Conservation (phyloP, 2,329 filamentous ascomycete genomes). For the Penicillium sp. region DNA sequence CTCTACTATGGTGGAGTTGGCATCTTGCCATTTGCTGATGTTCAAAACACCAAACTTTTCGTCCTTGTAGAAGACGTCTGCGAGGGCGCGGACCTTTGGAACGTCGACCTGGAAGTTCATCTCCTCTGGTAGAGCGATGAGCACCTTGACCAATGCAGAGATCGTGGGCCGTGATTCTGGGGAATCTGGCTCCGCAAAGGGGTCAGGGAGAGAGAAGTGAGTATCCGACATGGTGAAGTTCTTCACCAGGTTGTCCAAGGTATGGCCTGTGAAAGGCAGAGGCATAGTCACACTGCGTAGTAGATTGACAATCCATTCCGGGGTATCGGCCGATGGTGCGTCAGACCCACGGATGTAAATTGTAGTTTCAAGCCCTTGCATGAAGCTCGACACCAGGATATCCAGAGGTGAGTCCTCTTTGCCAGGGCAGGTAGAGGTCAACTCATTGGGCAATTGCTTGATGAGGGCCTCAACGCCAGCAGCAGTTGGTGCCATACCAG, state of each 20-base stretch:
- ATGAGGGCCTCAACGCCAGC: conserved; percentile 73
- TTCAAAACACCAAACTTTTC: conserved; percentile 80
- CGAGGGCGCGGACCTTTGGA: conserved; percentile 71
- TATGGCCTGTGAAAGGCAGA: conserved; percentile 78
- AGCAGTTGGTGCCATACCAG: conserved; percentile 65
- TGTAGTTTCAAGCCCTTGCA: conserved; percentile 75
- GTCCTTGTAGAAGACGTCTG: conserved; percentile 77
- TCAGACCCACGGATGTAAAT: conserved; percentile 82
- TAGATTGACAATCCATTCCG: conserved; percentile 79
- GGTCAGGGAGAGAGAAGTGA: conserved; percentile 81
- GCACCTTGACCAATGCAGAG: conserved; percentile 78
- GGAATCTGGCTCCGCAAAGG: conserved; percentile 72
- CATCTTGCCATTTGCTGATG: conserved; percentile 77
- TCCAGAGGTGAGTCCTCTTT: conserved; percentile 82
- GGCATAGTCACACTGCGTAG: conserved; percentile 81
- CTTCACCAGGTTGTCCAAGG: conserved; percentile 79
- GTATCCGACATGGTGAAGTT: conserved; percentile 87
- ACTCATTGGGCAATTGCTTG: conserved; percentile 68
- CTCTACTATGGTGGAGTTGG: conserved; percentile 74
- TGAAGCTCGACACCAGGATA: conserved; percentile 74
- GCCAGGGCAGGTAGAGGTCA: conserved; percentile 74
- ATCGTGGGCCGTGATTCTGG: conserved; percentile 75
- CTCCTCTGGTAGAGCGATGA: conserved; percentile 77
- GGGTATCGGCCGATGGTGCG: conserved; percentile 66
- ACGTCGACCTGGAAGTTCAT: conserved; percentile 86